phyloP scores from a whole-genome alignment of 2,329 filamentous ascomycete genomes.

The Thielaviopsis euricoi region DNA sequence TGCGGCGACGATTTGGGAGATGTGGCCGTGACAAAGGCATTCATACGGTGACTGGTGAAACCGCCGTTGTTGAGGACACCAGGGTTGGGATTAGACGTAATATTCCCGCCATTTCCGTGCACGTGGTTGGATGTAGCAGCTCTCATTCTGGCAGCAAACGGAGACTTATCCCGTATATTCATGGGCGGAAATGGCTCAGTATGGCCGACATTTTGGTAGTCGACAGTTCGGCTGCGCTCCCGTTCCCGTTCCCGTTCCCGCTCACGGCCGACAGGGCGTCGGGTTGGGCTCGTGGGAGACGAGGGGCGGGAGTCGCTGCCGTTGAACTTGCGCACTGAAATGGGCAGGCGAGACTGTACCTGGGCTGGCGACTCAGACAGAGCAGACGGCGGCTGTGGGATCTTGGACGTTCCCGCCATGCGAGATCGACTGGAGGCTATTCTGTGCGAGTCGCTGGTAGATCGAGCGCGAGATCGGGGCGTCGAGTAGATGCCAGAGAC shows the following conservation, averaged over 20 bases:
- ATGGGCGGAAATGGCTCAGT: background rate
- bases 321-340: conserved; percentile 28
- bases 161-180: conserved; percentile 3
- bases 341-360: conserved; percentile 19
- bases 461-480: conserved; percentile 6
- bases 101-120: conserved; percentile 17
- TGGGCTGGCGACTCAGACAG: background rate
- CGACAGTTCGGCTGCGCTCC: background rate
- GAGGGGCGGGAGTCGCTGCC: background rate
- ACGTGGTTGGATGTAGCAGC: conserved; percentile 23
- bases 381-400: background rate
- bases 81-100: conserved; percentile 12
- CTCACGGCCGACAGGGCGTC: background rate
- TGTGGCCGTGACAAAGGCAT: conserved; percentile 57
- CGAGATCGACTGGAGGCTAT: conserved; percentile 10
- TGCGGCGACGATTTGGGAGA: conserved; percentile 60
- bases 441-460: conserved; percentile 6
- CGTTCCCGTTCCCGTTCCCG: background rate
- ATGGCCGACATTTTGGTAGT: background rate
- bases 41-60: conserved; percentile 22
- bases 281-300: conserved; percentile 1
- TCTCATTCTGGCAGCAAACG: conserved; percentile 23
- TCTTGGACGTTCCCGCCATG: conserved; percentile 3
- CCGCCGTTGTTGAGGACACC: background rate
- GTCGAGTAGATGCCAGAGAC: background rate